phyloP scores from a whole-genome alignment of 2,329 filamentous ascomycete genomes.

The Sordariomycetes sp. region DNA sequence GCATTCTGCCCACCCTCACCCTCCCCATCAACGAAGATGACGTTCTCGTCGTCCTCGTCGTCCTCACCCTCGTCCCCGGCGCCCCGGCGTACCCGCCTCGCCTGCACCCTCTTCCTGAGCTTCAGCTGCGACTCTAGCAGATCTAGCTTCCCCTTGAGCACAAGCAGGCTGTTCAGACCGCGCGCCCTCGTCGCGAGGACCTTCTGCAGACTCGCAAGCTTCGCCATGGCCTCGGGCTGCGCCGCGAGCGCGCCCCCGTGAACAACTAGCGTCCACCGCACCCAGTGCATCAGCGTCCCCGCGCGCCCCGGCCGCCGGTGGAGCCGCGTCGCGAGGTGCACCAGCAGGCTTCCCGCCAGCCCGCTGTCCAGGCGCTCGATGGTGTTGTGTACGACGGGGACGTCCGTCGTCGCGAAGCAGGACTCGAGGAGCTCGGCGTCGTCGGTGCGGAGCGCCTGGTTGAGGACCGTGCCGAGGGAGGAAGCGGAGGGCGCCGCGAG shows the following conservation, averaged over 20 bases:
- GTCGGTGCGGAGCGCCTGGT: conserved; percentile 85
- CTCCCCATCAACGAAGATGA: conserved; percentile 81
- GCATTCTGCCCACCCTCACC: conserved; percentile 35
- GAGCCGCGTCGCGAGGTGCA: conserved; percentile 75
- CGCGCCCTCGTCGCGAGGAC: conserved; percentile 79
- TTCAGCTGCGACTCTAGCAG: conserved; percentile 86
- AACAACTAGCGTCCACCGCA: conserved; percentile 85
- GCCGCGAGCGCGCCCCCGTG: conserved; percentile 86
- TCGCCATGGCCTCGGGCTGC: conserved; percentile 70
- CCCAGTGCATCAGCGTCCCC: conserved; percentile 84
- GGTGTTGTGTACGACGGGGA: conserved; percentile 68
- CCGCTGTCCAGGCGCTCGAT: conserved; percentile 82
- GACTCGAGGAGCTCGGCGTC: conserved; percentile 83
- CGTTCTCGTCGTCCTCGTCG: conserved; percentile 51
- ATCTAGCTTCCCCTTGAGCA: conserved; percentile 89
- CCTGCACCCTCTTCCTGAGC: conserved; percentile 45
- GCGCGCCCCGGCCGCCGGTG: conserved; percentile 80
- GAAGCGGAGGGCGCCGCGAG: conserved; percentile 56
- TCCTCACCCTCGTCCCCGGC: conserved; percentile 30
- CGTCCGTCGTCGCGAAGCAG: conserved; percentile 71
- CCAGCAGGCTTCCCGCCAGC: conserved; percentile 65
- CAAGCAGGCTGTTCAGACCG: conserved; percentile 68
- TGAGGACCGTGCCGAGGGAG: conserved; percentile 83
- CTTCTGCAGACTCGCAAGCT: conserved; percentile 66
- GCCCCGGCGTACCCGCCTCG: conserved; percentile 14